Evolutionary conservation across 306 rosid species (phyloP), one percentile per base, ranked within the genome.

Genomic region (Cyclanthera cordifolia): DNA sequence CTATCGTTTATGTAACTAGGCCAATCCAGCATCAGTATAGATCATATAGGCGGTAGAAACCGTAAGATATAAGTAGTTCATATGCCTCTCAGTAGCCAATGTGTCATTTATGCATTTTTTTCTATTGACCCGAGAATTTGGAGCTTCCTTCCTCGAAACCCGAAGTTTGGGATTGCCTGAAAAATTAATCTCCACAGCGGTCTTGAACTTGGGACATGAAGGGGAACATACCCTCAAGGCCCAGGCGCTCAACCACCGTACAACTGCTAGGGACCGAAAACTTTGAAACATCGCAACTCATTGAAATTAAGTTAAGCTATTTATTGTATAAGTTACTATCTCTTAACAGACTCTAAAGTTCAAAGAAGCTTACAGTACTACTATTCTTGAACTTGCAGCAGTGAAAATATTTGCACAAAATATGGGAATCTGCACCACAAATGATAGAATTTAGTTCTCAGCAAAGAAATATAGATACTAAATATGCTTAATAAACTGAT

Each of bases 341-440:
- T 20, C 34, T 27, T 4, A 46, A 71, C 47, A 17, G 32, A 67
- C 49, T 67, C 23, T n/a, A 54, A 60, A 41, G 69, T 43, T 10
- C 55, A 54, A 69, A 50, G 75, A 69, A 80, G 71, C 95, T 89
- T 78, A 92, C 96, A 89, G 63, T 30, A 92, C 94, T 67, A 87
- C 74, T 57, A 92, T 89, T 80, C 76, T 89, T 46, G 84, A 80
- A 69, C 66, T 83, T 47, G 84, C 80, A 16, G 82, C 74, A 63
- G 90, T 76, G 85, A 92, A 92, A 80, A 89, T 77, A 79, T 92
- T 92, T 25, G 96, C 97, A n/a, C 97, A 92, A 81, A 92, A 92
- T 78, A 92, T 92, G 75, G 97, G 97, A 27, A 92, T 85, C 97
- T 92, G 92, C 83, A 81, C 37, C 67, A 49, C 16, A 52, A 50